phyloP scores from a whole-genome alignment of 2,329 filamentous ascomycete genomes.

The Emergomyces africanus region DNA sequence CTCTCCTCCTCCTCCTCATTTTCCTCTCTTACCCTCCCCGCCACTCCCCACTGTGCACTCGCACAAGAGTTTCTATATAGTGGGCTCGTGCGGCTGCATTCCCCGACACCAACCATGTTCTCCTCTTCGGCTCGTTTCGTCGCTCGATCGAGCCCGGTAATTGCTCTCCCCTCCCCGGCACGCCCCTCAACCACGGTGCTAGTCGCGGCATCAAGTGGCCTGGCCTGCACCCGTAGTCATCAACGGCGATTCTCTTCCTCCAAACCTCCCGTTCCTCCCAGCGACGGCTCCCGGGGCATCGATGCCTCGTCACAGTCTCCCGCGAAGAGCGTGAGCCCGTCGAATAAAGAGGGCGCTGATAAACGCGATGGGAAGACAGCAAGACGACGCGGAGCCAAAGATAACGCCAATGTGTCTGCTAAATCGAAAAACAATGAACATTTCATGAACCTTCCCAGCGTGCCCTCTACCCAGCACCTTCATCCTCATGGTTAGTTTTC shows the following conservation, averaged over 20 bases:
- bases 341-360: constrained; percentile 21
- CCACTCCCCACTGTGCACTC: constrained; percentile 4
- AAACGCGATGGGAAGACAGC: constrained; percentile 21
- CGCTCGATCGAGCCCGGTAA: constrained; percentile 24
- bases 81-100: background rate
- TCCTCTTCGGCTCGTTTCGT: constrained; percentile 35
- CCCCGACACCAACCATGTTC: constrained; percentile 25
- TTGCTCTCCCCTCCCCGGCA: constrained; percentile 21
- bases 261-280: constrained; percentile 34
- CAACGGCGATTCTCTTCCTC: constrained; percentile 38
- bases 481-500: constrained; percentile 33
- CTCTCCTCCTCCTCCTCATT: background rate
- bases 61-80: background rate
- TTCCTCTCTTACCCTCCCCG: background rate
- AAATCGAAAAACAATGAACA: constrained; percentile 28
- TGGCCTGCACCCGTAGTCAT: constrained; percentile 24
- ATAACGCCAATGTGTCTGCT: constrained; percentile 17
- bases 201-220: constrained; percentile 17
- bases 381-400: constrained; percentile 24
- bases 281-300: constrained; percentile 30
- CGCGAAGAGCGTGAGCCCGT: constrained; percentile 26
- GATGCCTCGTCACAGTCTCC: constrained; percentile 28
- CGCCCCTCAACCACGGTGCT: constrained; percentile 20
- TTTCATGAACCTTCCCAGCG: constrained; percentile 32
- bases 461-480: constrained; percentile 37